phyloP scores from a whole-genome alignment of 768 basidiomycete species.

The Amanita pseudoporphyria region DNA sequence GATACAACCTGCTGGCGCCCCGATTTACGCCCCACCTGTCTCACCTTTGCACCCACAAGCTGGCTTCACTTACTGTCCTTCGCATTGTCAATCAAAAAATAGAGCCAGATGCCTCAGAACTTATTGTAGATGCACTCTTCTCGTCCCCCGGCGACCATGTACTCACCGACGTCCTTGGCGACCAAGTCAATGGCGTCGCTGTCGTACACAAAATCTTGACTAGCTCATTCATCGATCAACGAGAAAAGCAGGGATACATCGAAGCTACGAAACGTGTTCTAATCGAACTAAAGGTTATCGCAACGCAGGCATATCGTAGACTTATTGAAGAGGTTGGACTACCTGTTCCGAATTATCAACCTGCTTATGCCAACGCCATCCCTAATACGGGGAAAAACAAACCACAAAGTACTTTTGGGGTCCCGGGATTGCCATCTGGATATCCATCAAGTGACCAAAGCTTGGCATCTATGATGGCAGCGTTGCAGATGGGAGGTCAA shows the following conservation, averaged over 20 bases:
- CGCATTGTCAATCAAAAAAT: conserved; percentile 95
- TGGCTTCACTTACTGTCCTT: conserved; percentile 91
- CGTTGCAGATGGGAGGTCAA: conserved; percentile 83
- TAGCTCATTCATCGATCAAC: conserved; percentile 72
- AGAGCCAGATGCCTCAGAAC: conserved; percentile 79
- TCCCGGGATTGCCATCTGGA: conserved; percentile 70
- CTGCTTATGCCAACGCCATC: conserved; percentile 60
- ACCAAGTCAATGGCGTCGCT: conserved; percentile 94
- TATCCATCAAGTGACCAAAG: conserved; percentile 80
- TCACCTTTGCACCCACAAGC: conserved; percentile 95
- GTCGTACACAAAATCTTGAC: conserved; percentile 90
- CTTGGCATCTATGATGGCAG: conserved; percentile 88
- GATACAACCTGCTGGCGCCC: conserved; percentile 89
- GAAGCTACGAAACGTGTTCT: conserved; percentile 88
- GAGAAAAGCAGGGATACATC: conserved; percentile 57
- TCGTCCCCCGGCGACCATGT: conserved; percentile 85
- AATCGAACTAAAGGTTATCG: conserved; percentile 84
- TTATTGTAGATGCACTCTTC: conserved; percentile 86
- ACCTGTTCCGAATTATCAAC: conserved; percentile 81
- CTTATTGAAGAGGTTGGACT: conserved; percentile 93
- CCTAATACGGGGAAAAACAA: conserved; percentile 55
- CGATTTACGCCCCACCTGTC: conserved; percentile 95
- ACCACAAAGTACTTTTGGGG: conserved; percentile 47
- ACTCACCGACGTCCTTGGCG: conserved; percentile 86
- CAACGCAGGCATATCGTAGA: conserved; percentile 90